Conservation (phyloP, 441 rosid genomes). For the Raphanus hybrid region DNA sequence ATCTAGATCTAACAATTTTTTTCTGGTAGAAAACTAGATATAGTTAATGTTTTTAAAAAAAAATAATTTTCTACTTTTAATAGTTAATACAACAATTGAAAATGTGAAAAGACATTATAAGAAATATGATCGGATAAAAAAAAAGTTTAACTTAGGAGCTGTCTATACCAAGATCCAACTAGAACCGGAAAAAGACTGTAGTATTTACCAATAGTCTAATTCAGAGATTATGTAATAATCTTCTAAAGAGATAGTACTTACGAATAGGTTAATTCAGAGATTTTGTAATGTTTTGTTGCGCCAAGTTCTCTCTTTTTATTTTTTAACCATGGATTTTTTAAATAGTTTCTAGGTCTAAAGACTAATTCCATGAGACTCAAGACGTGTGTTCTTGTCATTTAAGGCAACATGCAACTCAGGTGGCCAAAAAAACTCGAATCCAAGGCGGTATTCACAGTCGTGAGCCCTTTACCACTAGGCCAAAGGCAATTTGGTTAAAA, state of each 20-base stretch:
- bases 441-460: too few relatives aligned
- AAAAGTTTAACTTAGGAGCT: background rate
- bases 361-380: too few relatives aligned
- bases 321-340: too few relatives aligned
- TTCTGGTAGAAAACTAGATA: background rate
- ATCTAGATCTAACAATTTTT: background rate
- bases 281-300: background rate
- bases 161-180: background rate
- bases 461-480: too few relatives aligned
- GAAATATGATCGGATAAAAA: conserved; percentile 16
- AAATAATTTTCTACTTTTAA: background rate
- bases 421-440: too few relatives aligned
- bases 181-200: too few relatives aligned
- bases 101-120: background rate
- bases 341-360: too few relatives aligned
- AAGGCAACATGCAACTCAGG: too few relatives aligned
- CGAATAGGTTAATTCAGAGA: background rate
- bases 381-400: too few relatives aligned
- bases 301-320: too few relatives aligned
- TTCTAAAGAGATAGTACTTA: background rate
- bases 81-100: background rate
- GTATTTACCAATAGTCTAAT: background rate
- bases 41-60: background rate
- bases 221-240: too few relatives aligned
- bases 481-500: too few relatives aligned